A percentile compares a stretch with the other conserved stretches of the same genome.
These are phyloP conservation scores for Gossypium schwendimanii DNA, from an alignment of 441 rosid genomes.

Conservation along the genomic window DNA sequence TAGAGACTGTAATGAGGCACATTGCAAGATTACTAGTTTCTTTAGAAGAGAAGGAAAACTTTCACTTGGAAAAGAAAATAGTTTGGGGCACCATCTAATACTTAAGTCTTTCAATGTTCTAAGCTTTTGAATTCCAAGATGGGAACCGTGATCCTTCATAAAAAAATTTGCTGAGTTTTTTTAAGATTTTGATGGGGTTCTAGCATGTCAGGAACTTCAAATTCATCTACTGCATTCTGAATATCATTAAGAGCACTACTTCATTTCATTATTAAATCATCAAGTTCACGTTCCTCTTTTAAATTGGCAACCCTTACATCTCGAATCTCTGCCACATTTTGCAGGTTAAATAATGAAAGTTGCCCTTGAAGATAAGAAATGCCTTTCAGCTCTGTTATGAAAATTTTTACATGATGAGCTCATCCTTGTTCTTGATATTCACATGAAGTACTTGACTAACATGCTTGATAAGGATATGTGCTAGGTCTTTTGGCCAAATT, in stretches of 20 bases:
- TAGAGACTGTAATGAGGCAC: background rate
- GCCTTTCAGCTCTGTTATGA: constrained; percentile 13
- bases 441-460: too few species aligned
- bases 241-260: background rate
- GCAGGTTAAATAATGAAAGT: constrained; percentile 8
- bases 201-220: constrained; percentile 11
- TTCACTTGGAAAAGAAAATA: background rate
- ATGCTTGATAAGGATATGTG: too few species aligned
- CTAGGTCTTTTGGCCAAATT: too few species aligned
- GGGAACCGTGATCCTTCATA: constrained; percentile 16
- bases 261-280: constrained; percentile 14
- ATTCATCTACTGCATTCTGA: background rate
- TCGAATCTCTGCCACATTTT: constrained; percentile 11
- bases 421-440: background rate
- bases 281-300: constrained; percentile 10
- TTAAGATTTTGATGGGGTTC: constrained; percentile 17
- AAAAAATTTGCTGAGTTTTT: constrained; percentile 4
- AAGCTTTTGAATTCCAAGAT: constrained; percentile 13
- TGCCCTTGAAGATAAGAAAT: constrained; percentile 11
- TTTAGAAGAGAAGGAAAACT: background rate
- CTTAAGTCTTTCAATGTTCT: constrained; percentile 3
- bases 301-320: constrained; percentile 18
- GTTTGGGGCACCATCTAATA: constrained; percentile 3
- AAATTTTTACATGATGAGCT: too few species aligned
- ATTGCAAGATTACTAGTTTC: background rate